Evolutionary conservation across 495 filamentous ascomycete genomes (phyloP), one percentile per base, ranked within the genome.

Genomic region (Trichoderma erinaceum): DNA sequence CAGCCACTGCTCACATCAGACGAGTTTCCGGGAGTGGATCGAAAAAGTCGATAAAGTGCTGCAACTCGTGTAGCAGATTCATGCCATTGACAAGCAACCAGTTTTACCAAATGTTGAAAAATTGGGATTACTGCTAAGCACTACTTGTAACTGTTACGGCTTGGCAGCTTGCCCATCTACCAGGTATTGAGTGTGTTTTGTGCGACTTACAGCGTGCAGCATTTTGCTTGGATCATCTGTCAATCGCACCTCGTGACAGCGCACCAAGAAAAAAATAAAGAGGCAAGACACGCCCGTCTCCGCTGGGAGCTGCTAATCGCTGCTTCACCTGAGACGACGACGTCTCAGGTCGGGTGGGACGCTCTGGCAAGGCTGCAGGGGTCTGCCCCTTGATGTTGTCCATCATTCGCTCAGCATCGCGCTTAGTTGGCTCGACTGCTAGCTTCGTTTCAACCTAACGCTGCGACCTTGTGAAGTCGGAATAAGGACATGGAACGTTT

Each of bases 311-410:
- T 61, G 4, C 56, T 61, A 61, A 61, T 61, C 56, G 56, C 56
- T 61, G 56, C 56, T 32, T 61, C 56, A 61, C 56, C 56, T 61
- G 56, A 61, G 56, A 61, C 56, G 56, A 61, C 56, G 56, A 61
- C 56, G 56, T 61, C 56, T 61, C 56, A 61, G 56, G 56, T 61
- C 56, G 56, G 16, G 56, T 61, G 56, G 56, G 56, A 61, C 56
- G 16, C 56, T 61, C 27, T 61, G 56, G 56, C 56, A 61, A 61
- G 56, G 56, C 56, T 61, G 56, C 56, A 61, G 56, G 56, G 56
- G 56, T 29, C 56, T 2, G 11, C 56, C 56, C 56, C 56, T 61
- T 61, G 29, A 29, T 29, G 29, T 4, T 29, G 56, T 61, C 56
- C 5, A 61, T 29, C 23, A 32, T 61, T 61, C 56, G 56, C 25